Evolutionary conservation across 495 filamentous ascomycete species (phyloP), one percentile per base, ranked within the genome.

Genomic region (Penicillium parvum): DNA sequence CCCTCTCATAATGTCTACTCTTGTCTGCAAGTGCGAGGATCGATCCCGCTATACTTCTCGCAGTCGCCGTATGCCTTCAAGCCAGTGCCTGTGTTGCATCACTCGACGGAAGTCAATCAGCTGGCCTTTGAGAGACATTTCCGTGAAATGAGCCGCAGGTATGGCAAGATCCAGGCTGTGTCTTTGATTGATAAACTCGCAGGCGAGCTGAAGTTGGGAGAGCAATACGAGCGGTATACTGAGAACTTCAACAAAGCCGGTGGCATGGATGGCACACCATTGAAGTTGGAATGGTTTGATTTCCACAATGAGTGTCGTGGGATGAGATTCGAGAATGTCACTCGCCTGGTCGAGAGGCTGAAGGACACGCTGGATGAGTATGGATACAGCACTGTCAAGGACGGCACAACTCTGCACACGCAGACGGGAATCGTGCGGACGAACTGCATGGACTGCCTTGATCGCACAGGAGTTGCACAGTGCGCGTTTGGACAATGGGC

Each of bases 371-470:
- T 96, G 11, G 80, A 80, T 39, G 63, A 72, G 4, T 77, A 81
- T 41, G 82, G 85, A 7, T 85, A 79, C 49, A 82, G 79, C 0
- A 74, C 83, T 1, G 63, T 79, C 25, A 65, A 71, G 11, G 63
- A 74, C 18, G 75, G 73, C 10, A 59, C 59, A 7, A 74, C 81
- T 5, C 50, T 71, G 15, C 61, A 66, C 20, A 72, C 58, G 29
- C 91, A 96, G 55, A 72, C 63, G 14, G 91, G 90, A 2, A 77
- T 95, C 9, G 55, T 96, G 10, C 71, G 91, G 40, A 96, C 88
- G 3, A 96, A 97, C 58, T 97, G 91, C 62, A 97, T 97, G 91
- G 91, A 97, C 55, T 97, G 91, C 52, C 76, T 97, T 10, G 90
- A 96, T 54, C 81, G 90, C 19, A 96, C 91, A 2, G 95, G 95